Evolutionary conservation across 2,329 filamentous ascomycete genomes (phyloP), one percentile per base, ranked within the genome.

Genomic region (Epichloe gansuensis): DNA sequence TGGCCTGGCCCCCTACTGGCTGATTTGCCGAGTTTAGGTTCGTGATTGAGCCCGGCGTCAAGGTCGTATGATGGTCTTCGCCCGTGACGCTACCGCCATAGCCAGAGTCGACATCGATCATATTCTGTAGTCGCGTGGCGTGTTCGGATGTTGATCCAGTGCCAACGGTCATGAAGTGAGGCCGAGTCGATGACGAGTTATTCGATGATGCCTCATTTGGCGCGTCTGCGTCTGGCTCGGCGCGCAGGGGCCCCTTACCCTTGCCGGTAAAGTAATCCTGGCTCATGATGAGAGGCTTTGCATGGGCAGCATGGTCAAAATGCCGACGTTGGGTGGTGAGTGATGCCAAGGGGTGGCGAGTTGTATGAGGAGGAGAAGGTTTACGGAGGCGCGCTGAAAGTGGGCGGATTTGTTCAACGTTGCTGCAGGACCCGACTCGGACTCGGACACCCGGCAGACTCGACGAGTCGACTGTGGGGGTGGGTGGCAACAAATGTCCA

Each of bases 151-250:
- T 83, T 52, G 84, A 83, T 51, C 91, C 91, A 59, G 77, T 82
- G 54, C 91, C 91, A 49, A 96, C 88, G 5, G 88, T 94, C 84
- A 95, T 88, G 69, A 91, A 96, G 54, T 82, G 77, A 49, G 85
- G 85, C 56, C 63, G 63, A 54, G 63, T 59, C 52, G 64, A 56
- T 17, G 65, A 53, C 54, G 62, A 53, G 53, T 62, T 58, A 58
- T 60, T 52, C 59, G 58, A 54, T 42, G 42, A 38, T 38, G 21
- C 12, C 31, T 62, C 56, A 51, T 63, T 58, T 52, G 63, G 58
- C 54, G 58, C 52, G 58, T 66, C 61, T 55, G 58, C 52, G 43
- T 66, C 62, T 49, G 60, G 54, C 48, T 66, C 65, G 55, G 63
- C 62, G 52, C 60, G 62, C 49, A 65, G 63, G 53, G 67, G 69